Base-by-base conservation (phyloP, 2,329 filamentous ascomycete genomes). In the Didymella segeticola region DNA sequence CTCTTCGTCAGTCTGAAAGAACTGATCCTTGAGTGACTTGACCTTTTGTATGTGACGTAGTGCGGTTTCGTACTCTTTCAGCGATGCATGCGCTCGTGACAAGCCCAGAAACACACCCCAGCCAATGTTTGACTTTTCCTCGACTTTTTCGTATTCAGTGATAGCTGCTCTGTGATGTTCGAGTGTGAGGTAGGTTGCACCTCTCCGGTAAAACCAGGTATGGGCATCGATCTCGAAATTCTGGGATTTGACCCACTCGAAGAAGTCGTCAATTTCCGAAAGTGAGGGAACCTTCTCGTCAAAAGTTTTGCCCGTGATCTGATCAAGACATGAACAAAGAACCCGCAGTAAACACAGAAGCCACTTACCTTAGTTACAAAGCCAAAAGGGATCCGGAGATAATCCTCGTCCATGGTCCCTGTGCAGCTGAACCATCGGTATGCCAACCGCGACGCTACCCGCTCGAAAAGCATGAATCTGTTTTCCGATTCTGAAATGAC, bases 101-200 rank as follows among this genome's bases (percentile, higher is more conserved):
- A 38, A 3, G 8, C 36, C 36, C 6, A 38, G 14, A 15, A 25
- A 3, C 5, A 38, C 36, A 3, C 36, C 20, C 36, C 36, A 38
- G 10, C 36, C 6, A 19, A 4, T 37, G 12, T 22, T 11, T 12
- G 33, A 20, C 4, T 23, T 7, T 5, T 37, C 11, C 6, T 14
- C 33, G 6, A 20, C 43, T 23, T 31, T 14, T 25, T 50, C 19
- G 25, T 20, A 37, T 20, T 19, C 22, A 11, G 14, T 2, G 22
- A 50, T 20, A n/a, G 47, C 47, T 43, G 37, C 38, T 30, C 8
- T 38, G 47, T 50, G 4, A 15, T 37, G 31, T 11, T 29, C 30
- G 23, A 46, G 37, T 1, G 11, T n/a, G 11, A 37, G 15, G n/a
- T 37, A 27, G 22, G 33, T 29, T 8, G 23, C 11, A 8, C 43